These are phyloP conservation scores for Aschersonia sp. DNA, from an alignment of 2,329 filamentous ascomycete species.

Conservation along the genomic window DNA sequence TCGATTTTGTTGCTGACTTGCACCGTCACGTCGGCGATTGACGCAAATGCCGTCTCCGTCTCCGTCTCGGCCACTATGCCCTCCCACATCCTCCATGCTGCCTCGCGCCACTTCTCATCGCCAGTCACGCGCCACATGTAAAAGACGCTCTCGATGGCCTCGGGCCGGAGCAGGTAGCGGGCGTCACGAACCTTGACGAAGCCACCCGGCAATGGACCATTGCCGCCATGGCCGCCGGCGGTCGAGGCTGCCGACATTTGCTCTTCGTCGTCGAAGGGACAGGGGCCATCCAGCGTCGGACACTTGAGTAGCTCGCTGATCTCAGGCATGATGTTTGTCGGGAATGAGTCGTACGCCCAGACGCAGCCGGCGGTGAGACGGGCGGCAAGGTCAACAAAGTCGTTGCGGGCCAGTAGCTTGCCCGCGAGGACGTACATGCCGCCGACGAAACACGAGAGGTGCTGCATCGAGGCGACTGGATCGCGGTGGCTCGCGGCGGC, in stretches of 20 bases:
- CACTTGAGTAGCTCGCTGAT: constrained; percentile 23
- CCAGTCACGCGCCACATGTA: constrained; percentile 37
- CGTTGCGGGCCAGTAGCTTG: constrained; percentile 36
- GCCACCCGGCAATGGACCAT: constrained; percentile 28
- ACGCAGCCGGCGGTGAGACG: constrained; percentile 37
- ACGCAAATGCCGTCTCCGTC: constrained; percentile 27
- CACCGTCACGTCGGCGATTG: constrained; percentile 21
- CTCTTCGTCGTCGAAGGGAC: constrained; percentile 14
- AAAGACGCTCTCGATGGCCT: constrained; percentile 38
- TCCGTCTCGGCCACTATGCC: constrained; percentile 25
- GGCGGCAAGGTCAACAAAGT: constrained; percentile 31
- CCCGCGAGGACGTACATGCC: constrained; percentile 57
- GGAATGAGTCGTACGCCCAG: constrained; percentile 36
- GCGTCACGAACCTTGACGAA: constrained; percentile 39
- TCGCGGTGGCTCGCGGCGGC: constrained; percentile 13
- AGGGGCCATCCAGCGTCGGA: constrained; percentile 18
- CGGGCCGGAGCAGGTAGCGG: constrained; percentile 29
- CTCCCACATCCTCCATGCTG: constrained; percentile 34
- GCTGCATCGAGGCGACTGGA: constrained; percentile 28
- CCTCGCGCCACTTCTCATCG: constrained; percentile 25
- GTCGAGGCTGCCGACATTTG: constrained; percentile 6
- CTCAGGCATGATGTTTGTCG: constrained; percentile 41
- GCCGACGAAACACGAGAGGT: constrained; percentile 57
- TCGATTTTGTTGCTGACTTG: constrained; percentile 28
- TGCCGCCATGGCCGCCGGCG: neutral